A percentile compares a stretch with the other conserved stretches of the same genome.
Conservation (phyloP, 2,329 filamentous ascomycete genomes). For the Fusarium praegraminearum region DNA sequence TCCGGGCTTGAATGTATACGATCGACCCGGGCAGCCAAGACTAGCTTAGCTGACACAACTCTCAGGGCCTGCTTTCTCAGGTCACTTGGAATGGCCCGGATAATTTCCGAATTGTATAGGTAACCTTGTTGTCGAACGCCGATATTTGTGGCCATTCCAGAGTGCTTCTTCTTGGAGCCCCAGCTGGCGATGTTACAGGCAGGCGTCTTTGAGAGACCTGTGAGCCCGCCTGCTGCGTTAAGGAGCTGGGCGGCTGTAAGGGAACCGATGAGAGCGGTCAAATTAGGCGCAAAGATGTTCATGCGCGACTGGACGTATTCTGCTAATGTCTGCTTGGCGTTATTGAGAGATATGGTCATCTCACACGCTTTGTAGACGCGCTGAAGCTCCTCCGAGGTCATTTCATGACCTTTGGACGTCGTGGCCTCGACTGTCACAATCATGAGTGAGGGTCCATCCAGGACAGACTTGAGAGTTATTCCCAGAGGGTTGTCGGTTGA, state of each 20-base stretch:
- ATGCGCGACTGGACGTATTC: constrained; percentile 98
- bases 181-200: constrained; percentile 92
- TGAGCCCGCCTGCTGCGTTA: constrained; percentile 90
- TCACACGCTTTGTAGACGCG: constrained; percentile 83
- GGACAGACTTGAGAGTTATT: constrained; percentile 79
- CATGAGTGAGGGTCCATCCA: constrained; percentile 93
- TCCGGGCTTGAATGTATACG: constrained; percentile 84
- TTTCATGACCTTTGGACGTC: constrained; percentile 83
- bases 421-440: constrained; percentile 95
- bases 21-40: constrained; percentile 92
- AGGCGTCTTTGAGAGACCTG: constrained; percentile 89
- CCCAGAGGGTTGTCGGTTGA: constrained; percentile 83
- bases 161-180: constrained; percentile 87
- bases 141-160: constrained; percentile 91
- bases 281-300: constrained; percentile 94
- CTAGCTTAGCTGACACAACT: constrained; percentile 92
- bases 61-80: constrained; percentile 94
- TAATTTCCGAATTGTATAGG: constrained; percentile 90
- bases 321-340: constrained; percentile 86
- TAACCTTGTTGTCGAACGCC: constrained; percentile 92
- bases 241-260: constrained; percentile 96
- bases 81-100: constrained; percentile 85
- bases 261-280: constrained; percentile 90
- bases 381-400: constrained; percentile 80
- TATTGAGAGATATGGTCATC: constrained; percentile 88